These are phyloP conservation scores for Acidiella bohemica DNA, from an alignment of 495 filamentous ascomycete genomes.

Conservation along the genomic window DNA sequence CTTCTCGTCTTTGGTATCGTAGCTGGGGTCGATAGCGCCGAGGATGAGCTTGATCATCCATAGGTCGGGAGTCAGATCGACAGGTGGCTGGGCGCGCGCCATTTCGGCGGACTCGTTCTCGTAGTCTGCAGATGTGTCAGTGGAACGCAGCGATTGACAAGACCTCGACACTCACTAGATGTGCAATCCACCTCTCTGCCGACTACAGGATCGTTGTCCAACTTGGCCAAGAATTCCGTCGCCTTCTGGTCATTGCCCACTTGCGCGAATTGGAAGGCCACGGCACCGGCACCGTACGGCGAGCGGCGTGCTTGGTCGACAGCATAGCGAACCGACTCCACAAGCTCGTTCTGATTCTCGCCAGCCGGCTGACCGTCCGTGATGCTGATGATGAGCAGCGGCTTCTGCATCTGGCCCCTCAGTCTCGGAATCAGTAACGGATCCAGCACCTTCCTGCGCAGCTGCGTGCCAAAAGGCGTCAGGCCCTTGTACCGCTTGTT, in stretches of 20 bases:
- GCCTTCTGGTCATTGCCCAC: constrained; percentile 57
- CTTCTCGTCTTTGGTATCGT: constrained; percentile 54
- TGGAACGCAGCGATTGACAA: neutral
- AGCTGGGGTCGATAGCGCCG: constrained; percentile 52
- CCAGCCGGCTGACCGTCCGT: constrained; percentile 56
- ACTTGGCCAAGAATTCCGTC: constrained; percentile 45
- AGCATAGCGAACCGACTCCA: constrained; percentile 40
- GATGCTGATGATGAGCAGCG: constrained; percentile 55
- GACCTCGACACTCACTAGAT: constrained; percentile 41
- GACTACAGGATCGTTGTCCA: constrained; percentile 51
- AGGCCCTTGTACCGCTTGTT: constrained; percentile 51
- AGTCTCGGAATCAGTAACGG: constrained; percentile 43
- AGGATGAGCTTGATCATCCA: constrained; percentile 63
- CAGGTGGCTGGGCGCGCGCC: constrained; percentile 39
- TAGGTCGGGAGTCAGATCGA: constrained; percentile 49
- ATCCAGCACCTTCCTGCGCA: constrained; percentile 50
- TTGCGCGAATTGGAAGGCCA: constrained; percentile 61
- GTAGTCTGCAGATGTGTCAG: constrained; percentile 36
- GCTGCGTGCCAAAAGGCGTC: constrained; percentile 51
- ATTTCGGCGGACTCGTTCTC: constrained; percentile 55
- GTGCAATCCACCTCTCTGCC: constrained; percentile 57
- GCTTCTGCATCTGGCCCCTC: constrained; percentile 42
- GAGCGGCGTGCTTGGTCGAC: constrained; percentile 32
- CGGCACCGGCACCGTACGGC: constrained; percentile 38
- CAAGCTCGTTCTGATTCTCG: constrained; percentile 36